Conservation (phyloP, 2,329 filamentous ascomycete species). For the Neofusicoccum umdonicola region DNA sequence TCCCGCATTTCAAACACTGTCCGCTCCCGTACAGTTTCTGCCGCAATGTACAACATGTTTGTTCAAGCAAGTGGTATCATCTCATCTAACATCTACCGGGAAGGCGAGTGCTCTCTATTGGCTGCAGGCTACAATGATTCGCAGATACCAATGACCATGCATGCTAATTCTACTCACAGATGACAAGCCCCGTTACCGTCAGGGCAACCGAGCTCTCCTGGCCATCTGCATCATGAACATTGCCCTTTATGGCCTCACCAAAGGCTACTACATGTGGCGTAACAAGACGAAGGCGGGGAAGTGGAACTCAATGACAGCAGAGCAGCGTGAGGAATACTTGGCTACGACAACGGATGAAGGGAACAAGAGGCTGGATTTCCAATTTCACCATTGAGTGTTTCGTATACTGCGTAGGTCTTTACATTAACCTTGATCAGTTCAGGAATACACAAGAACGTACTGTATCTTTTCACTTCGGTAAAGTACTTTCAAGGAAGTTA, state of each 20-base stretch:
- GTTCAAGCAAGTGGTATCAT: slow-evolving; percentile 28
- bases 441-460: too few species aligned
- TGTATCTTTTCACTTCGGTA: too few species aligned
- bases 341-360: slow-evolving; percentile 36
- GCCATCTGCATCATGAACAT: slow-evolving; percentile 31
- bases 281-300: slow-evolving; percentile 30
- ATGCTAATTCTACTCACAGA: slow-evolving; percentile 7
- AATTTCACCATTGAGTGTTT: slow-evolving; percentile 29
- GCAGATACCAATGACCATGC: not conserved
- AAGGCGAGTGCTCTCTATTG: not conserved
- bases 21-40: slow-evolving; percentile 21
- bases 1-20: slow-evolving; percentile 25
- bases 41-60: slow-evolving; percentile 31
- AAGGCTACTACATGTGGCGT: slow-evolving; percentile 32
- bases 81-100: slow-evolving; percentile 26
- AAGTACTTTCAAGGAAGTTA: too few species aligned
- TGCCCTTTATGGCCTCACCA: slow-evolving; percentile 28
- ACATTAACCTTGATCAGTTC: too few species aligned
- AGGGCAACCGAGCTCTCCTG: slow-evolving; percentile 28
- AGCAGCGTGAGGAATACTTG: slow-evolving; percentile 35
- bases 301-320: slow-evolving; percentile 39
- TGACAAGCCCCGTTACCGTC: slow-evolving; percentile 24
- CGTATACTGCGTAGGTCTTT: too few species aligned
- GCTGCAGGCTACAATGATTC: too few species aligned
- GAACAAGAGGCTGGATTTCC: slow-evolving; percentile 35